Base-by-base conservation (phyloP, 2,329 filamentous ascomycete species). In the Fusarium continuum region DNA sequence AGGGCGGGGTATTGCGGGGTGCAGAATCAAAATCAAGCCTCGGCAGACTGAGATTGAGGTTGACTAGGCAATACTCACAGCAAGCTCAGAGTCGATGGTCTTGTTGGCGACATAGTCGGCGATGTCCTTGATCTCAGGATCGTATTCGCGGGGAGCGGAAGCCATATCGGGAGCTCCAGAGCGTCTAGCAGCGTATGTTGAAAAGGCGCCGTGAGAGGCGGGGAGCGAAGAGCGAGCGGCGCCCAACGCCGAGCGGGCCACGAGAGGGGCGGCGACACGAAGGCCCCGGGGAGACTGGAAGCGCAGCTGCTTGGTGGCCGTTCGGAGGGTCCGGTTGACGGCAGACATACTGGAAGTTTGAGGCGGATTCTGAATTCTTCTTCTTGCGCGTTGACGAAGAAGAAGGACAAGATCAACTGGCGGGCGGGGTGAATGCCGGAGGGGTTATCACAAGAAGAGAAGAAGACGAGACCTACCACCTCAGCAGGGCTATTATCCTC, bases 81-180 rank as follows among this genome's bases (percentile, higher is more conserved):
- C 95, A 72, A 99, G 85, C 69, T 96, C 92, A 25, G 94, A 98
- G 71, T 94, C 85, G 74, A 98, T 90, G 55, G 91, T 85, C 78
- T 93, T 94, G 77, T 93, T 91, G 84, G 96, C 92, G 76, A 98
- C 91, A 80, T 97, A 99, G 79, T 85, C 87, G 64, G 94, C 94
- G 83, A 99, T 97, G 77, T 98, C 93, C 78, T 88, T 89, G 78
- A 98, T 95, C 82, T 97, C 94, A 64, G 91, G 88, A 76, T 98
- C 94, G 79, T 94, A 97, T 69, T 88, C 84, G 76, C 85, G 80
- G 60, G 78, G 73, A 72, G 81, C 76, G 38, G 82, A 75, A 73
- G 85, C 77, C 77, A 80, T 80, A 70, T 79, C 74, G 69, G 83
- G 79, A 70, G 83, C 81, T 65, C 79, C 78, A 52, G 81, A 84